These are phyloP conservation scores for Phytophthora tubulina DNA, from an alignment of 352 stramenopile genomes.

Conservation along the genomic window DNA sequence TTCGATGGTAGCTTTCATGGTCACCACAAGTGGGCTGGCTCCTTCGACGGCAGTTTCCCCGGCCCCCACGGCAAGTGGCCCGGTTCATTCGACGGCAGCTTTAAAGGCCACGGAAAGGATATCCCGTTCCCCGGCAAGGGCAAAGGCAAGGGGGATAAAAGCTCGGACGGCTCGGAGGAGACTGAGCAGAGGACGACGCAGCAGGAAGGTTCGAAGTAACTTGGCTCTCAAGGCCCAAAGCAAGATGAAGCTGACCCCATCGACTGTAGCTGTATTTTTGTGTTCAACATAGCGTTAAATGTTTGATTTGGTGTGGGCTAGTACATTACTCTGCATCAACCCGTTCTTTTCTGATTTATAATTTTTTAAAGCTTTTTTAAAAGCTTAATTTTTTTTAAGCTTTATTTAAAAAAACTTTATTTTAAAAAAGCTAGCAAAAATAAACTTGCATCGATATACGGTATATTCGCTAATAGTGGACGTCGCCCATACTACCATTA, in stretches of 20 bases:
- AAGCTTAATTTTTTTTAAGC: no score
- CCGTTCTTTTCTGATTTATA: no score
- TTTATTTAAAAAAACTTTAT: no score
- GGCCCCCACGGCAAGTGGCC: slow-evolving; percentile 9
- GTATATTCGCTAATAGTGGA: no score
- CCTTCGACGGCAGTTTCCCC: slow-evolving; percentile 14
- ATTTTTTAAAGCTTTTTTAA: no score
- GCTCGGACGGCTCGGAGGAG: neutral
- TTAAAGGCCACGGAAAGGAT: slow-evolving; percentile 16
- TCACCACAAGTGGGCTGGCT: neutral
- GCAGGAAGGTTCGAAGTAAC: neutral
- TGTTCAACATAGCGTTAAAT: neutral
- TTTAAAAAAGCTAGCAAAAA: no score
- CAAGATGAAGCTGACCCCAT: neutral
- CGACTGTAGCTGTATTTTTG: neutral
- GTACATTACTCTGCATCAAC: no score
- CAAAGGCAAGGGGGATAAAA: slow-evolving; percentile 12
- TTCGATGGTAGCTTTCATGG: neutral
- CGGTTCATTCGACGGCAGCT: slow-evolving; percentile 23
- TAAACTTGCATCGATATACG: no score
- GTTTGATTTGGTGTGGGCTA: neutral
- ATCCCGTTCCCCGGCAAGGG: slow-evolving; percentile 16
- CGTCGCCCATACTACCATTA: no score
- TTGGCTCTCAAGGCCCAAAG: neutral
- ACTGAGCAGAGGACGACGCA: slow-evolving; percentile 17